Evolutionary conservation across 768 basidiomycete species (phyloP).

Genomic region (Inosperma sp.): DNA sequence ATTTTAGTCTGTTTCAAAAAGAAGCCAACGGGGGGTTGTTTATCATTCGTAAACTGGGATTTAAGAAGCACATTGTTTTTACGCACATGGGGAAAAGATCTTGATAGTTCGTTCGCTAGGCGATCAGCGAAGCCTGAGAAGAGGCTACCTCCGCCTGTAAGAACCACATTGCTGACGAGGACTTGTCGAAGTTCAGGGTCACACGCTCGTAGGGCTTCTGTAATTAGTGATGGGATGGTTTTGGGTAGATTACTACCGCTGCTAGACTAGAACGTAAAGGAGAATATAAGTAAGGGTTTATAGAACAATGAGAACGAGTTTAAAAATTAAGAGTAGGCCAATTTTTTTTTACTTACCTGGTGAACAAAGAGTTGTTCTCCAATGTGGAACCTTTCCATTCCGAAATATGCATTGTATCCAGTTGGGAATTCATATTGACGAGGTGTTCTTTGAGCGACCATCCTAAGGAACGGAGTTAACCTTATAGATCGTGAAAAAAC

Average conservation of each 20-base stretch:
- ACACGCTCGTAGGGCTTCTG: conserved; percentile 73
- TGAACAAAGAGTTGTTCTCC: conserved; percentile 91
- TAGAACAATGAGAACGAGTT: not conserved
- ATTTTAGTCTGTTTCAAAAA: conserved; percentile 74
- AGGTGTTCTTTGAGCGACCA: conserved; percentile 49
- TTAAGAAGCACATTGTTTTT: not conserved
- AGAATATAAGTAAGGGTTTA: not conserved
- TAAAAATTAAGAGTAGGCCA: no score
- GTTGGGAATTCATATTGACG: conserved; percentile 94
- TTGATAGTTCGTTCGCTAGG: conserved; percentile 66
- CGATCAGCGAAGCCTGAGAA: conserved; percentile 85
- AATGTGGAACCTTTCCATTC: conserved; percentile 71
- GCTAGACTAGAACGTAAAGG: conserved; percentile 28
- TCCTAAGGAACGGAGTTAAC: conserved; percentile 34
- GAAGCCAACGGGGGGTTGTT: not conserved
- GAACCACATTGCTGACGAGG: conserved; percentile 88
- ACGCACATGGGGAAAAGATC: conserved; percentile 76
- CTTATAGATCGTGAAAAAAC: not conserved
- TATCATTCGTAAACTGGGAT: not conserved
- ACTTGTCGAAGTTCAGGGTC: conserved; percentile 90
- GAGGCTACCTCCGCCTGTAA: conserved; percentile 90
- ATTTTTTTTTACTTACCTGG: conserved; percentile 46
- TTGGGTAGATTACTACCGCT: conserved; percentile 74
- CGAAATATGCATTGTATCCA: conserved; percentile 83
- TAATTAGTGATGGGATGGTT: conserved; percentile 71